Percentiles rank a stretch among this genome's conserved stretches.
phyloP scores from a whole-genome alignment of 2,329 filamentous ascomycete species.

The Cercospora zeina region DNA sequence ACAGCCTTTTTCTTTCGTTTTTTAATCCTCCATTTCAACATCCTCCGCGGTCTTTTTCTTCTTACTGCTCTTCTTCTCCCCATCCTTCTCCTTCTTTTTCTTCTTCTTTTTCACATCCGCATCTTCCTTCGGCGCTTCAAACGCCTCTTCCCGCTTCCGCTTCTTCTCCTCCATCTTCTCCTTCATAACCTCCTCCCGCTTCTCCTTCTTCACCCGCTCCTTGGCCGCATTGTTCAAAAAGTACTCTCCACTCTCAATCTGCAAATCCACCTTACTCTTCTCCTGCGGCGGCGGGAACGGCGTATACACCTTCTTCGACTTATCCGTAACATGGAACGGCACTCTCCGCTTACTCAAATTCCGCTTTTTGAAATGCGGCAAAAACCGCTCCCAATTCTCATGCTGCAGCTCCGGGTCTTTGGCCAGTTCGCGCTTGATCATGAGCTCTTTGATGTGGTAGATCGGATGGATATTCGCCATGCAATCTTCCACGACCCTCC shows the following conservation, averaged over 20 bases:
- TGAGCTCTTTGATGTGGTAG: slow-evolving; percentile 92
- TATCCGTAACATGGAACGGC: slow-evolving; percentile 86
- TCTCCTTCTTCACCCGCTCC: slow-evolving; percentile 76
- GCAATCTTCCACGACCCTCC: slow-evolving; percentile 87
- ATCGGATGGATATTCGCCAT: slow-evolving; percentile 92
- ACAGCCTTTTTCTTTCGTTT: background rate
- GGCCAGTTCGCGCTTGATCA: slow-evolving; percentile 89
- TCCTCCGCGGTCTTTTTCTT: slow-evolving; percentile 38
- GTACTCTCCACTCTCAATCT: slow-evolving; percentile 98
- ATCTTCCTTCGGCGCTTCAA: slow-evolving; percentile 80
- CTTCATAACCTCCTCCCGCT: slow-evolving; percentile 79
- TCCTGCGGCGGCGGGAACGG: slow-evolving; percentile 95
- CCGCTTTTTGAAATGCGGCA: slow-evolving; percentile 96
- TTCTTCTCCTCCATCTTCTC: slow-evolving; percentile 85
- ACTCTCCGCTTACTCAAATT: slow-evolving; percentile 79
- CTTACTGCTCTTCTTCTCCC: slow-evolving; percentile 49
- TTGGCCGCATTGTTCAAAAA: slow-evolving; percentile 92
- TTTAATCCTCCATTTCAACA: slow-evolving; percentile 35
- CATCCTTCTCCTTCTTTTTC: slow-evolving; percentile 55
- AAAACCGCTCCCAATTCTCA: slow-evolving; percentile 93
- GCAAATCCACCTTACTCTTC: slow-evolving; percentile 97
- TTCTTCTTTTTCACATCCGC: slow-evolving; percentile 51
- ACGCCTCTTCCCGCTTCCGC: slow-evolving; percentile 81
- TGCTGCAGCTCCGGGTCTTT: slow-evolving; percentile 83
- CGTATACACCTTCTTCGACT: slow-evolving; percentile 90